Conservation (phyloP, 225 moss, liverwort and hornwort species). For the Anthoceros angustus region DNA sequence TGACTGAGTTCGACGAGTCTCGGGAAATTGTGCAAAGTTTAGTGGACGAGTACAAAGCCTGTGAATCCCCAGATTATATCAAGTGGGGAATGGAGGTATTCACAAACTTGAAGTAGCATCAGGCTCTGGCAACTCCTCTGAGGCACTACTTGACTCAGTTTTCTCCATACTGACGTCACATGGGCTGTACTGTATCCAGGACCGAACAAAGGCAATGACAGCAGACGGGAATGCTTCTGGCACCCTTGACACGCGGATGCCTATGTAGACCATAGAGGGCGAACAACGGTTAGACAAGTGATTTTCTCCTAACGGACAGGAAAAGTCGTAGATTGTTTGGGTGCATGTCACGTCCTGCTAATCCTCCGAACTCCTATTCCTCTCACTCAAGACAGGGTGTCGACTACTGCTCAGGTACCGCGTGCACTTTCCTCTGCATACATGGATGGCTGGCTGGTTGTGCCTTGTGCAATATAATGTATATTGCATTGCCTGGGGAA, state of each 20-base stretch:
- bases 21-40: constrained; percentile 96
- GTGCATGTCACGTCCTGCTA: too few species aligned
- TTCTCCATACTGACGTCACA: not conserved
- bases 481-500: too few species aligned
- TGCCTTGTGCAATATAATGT: too few species aligned
- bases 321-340: too few species aligned
- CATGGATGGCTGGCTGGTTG: too few species aligned
- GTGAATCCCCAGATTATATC: constrained; percentile 99
- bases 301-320: too few species aligned
- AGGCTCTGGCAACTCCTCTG: not conserved
- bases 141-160: not conserved
- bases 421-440: too few species aligned
- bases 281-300: too few species aligned
- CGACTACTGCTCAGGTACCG: too few species aligned
- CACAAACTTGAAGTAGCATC: constrained; percentile 1
- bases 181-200: constrained; percentile 41
- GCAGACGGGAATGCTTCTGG: constrained; percentile 75
- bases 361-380: too few species aligned
- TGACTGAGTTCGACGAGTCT: constrained; percentile 95
- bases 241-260: constrained; percentile 61
- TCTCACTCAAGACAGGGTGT: too few species aligned
- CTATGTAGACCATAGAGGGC: not conserved
- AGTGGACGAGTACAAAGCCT: constrained; percentile 98
- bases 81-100: constrained; percentile 99
- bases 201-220: constrained; percentile 77